Evolutionary conservation across 768 basidiomycete species (phyloP).

Genomic region (Amanita inopinata): DNA sequence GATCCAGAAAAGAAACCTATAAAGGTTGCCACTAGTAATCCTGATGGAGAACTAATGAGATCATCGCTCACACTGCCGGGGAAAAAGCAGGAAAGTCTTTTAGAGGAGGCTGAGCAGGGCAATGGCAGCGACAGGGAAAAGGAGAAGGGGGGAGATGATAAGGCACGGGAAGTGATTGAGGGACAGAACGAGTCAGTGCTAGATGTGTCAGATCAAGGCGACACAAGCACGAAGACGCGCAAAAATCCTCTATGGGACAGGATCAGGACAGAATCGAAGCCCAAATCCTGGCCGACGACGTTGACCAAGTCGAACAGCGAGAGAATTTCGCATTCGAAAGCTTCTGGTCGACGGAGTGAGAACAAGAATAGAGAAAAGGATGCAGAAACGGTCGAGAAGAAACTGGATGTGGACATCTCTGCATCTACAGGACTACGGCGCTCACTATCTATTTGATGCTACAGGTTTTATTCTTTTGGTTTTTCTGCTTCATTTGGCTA

Average conservation of each 20-base stretch:
- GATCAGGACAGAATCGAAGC: neutral
- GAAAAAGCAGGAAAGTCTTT: neutral
- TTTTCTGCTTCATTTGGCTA: neutral
- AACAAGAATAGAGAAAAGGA: neutral
- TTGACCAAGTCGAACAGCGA: neutral
- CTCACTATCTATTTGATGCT: constrained; percentile 1
- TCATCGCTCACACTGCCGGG: neutral
- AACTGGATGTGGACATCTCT: neutral
- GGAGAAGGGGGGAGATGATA: neutral
- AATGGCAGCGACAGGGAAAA: neutral
- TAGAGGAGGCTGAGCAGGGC: neutral
- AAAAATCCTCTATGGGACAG: constrained; percentile 5
- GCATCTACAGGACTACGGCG: constrained; percentile 1
- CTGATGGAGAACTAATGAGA: too few species aligned
- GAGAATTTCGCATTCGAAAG: neutral
- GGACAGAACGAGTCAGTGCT: neutral
- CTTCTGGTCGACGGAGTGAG: neutral
- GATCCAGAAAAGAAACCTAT: constrained; percentile 20
- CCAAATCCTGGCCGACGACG: neutral
- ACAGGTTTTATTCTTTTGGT: neutral
- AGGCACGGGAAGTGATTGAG: constrained; percentile 7
- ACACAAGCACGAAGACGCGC: neutral
- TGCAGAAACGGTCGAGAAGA: neutral
- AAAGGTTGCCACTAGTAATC: too few species aligned
- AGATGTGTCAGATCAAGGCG: neutral